Conservation (phyloP, 2,329 filamentous ascomycete genomes). For the Sclerotinia borealis region DNA sequence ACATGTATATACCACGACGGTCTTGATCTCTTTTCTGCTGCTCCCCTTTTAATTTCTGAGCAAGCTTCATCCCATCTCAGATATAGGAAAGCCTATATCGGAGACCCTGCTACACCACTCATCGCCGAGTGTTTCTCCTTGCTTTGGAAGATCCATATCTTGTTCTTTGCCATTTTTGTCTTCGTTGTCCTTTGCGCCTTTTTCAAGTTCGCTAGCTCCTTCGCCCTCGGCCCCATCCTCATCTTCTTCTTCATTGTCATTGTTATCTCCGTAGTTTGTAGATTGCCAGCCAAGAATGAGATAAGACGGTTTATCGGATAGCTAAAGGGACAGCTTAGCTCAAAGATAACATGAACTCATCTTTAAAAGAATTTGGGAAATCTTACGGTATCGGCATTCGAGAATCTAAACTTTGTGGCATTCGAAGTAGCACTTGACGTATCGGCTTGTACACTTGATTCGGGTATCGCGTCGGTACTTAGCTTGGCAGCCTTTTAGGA, state of each 20-base stretch:
- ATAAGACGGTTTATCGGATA: neutral
- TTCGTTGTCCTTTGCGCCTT: neutral
- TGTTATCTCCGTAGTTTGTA: neutral
- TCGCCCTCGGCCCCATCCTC: no score
- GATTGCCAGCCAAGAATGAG: neutral
- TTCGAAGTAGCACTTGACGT: neutral
- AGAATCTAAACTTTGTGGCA: neutral
- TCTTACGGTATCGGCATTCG: neutral
- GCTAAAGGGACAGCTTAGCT: neutral
- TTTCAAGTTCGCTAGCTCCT: no score
- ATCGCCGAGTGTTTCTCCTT: neutral
- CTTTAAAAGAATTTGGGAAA: neutral
- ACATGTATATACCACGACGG: constrained; percentile 17
- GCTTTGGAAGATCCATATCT: neutral
- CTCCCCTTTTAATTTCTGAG: neutral
- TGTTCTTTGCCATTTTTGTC: neutral
- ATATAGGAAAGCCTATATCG: neutral
- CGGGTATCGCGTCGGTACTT: neutral
- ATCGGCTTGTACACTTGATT: neutral
- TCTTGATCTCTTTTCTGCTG: constrained; percentile 20
- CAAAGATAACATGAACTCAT: neutral
- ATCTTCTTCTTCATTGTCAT: neutral
- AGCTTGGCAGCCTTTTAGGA: neutral
- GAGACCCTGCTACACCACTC: neutral
- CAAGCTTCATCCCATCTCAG: neutral